These are phyloP conservation scores for Psilocybe subaeruginosa DNA, from an alignment of 768 basidiomycete species.

Conservation along the genomic window DNA sequence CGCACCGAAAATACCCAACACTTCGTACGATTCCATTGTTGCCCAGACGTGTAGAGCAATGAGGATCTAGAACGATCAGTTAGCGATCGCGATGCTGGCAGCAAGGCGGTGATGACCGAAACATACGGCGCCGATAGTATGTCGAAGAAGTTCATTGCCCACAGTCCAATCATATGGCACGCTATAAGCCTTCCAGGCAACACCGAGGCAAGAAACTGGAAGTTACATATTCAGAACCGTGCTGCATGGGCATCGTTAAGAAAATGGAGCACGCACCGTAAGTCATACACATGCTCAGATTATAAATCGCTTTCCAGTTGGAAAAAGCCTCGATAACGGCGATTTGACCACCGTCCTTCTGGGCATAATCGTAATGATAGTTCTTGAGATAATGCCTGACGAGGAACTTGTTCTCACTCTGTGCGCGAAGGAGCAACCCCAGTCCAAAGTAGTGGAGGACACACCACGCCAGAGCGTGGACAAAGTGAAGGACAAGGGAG, in stretches of 20 bases:
- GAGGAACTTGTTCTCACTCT: conserved; percentile 85
- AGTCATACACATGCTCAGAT: conserved; percentile 92
- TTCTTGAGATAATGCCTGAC: conserved; percentile 95
- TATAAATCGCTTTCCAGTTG: conserved; percentile 95
- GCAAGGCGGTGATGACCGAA: neutral
- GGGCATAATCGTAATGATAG: conserved; percentile 76
- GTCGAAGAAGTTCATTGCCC: conserved; percentile 83
- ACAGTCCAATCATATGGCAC: conserved; percentile 85
- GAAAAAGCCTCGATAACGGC: conserved; percentile 93
- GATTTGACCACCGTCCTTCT: conserved; percentile 64
- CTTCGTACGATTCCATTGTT: conserved; percentile 87
- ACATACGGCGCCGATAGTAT: conserved; percentile 86
- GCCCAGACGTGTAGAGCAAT: conserved; percentile 92
- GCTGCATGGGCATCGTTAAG: neutral
- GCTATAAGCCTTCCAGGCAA: conserved; percentile 91
- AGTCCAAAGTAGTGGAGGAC: conserved; percentile 87
- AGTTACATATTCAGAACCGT: conserved; percentile 8
- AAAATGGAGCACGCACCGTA: conserved; percentile 59
- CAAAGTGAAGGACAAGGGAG: conserved; percentile 70
- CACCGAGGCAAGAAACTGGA: conserved; percentile 79
- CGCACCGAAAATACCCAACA: conserved; percentile 89
- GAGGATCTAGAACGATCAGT: conserved; percentile 55
- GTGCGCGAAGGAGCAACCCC: conserved; percentile 81
- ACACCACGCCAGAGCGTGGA: conserved; percentile 86
- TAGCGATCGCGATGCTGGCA: conserved; percentile 2